A percentile compares a stretch with the other conserved stretches of the same genome.
phyloP scores from a whole-genome alignment of 345 rosid genomes.

The Reutealis trisperma region DNA sequence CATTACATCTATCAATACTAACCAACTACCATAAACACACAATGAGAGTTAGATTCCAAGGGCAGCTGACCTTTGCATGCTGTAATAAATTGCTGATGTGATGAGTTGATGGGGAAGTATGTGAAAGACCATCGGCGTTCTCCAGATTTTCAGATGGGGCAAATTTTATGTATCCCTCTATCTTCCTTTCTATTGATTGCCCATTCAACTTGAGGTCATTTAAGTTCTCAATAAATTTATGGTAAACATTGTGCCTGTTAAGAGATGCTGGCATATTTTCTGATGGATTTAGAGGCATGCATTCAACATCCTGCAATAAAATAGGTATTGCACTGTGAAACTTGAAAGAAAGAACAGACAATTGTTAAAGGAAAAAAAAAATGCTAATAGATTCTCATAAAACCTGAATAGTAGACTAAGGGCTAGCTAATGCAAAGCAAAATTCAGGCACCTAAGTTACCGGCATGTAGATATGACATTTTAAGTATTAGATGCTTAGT shows the following conservation, averaged over 20 bases:
- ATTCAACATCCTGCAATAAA: slow-evolving; percentile 71
- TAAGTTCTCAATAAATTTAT: slow-evolving; percentile 45
- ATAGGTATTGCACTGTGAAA: slow-evolving; percentile 13
- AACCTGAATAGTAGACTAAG: background rate
- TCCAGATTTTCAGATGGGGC: slow-evolving; percentile 47
- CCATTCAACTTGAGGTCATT: slow-evolving; percentile 55
- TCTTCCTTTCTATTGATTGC: slow-evolving; percentile 45
- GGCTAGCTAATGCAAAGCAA: background rate
- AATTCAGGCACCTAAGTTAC: background rate
- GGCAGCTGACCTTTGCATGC: slow-evolving; percentile 54
- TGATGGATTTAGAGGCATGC: slow-evolving; percentile 71
- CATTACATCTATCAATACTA: background rate
- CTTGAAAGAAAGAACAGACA: background rate
- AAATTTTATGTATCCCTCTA: slow-evolving; percentile 48
- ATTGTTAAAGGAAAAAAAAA: background rate
- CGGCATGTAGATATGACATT: background rate
- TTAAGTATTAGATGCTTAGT: background rate
- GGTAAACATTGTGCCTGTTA: slow-evolving; percentile 42
- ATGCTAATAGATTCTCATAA: background rate
- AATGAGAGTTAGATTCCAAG: slow-evolving; percentile 4
- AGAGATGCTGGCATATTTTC: slow-evolving; percentile 82
- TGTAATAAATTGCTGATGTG: slow-evolving; percentile 38
- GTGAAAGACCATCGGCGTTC: slow-evolving; percentile 35
- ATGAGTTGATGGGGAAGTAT: slow-evolving; percentile 41
- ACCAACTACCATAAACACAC: slow-evolving; percentile 7